Evolutionary conservation across 352 stramenopile species (phyloP).

Genomic region (Pythium rhizo-oryzae): DNA sequence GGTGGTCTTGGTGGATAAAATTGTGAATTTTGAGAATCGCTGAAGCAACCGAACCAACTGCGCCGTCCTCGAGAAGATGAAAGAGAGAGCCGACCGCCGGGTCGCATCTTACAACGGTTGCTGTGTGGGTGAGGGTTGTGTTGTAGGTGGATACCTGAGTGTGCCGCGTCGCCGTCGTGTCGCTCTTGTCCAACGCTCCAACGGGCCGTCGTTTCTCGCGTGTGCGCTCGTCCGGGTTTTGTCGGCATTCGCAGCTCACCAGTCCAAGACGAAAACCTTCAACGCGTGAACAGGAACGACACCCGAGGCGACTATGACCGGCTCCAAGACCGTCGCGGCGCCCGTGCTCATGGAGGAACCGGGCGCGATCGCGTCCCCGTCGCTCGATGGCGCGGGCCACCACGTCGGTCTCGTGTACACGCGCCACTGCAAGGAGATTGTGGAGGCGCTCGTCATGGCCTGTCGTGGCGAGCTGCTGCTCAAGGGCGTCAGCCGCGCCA

Average conservation of each 20-base stretch:
- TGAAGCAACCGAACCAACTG: not conserved
- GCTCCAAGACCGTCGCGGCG: constrained; percentile 27
- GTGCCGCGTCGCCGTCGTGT: constrained; percentile 6
- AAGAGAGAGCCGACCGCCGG: not conserved
- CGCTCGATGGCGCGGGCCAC: constrained; percentile 24
- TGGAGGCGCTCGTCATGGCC: constrained; percentile 29
- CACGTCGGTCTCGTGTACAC: constrained; percentile 29
- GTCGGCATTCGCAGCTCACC: not conserved
- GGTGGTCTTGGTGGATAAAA: not conserved
- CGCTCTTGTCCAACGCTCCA: not conserved
- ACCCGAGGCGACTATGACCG: constrained; percentile 13
- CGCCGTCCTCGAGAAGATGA: too few species aligned
- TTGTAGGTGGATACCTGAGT: not conserved
- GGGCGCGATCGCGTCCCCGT: constrained; percentile 32
- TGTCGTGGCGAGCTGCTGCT: constrained; percentile 36
- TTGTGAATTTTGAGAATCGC: constrained; percentile 14
- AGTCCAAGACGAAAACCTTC: not conserved
- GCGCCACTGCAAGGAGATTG: constrained; percentile 28
- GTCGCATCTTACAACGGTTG: not conserved
- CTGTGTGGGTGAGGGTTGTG: not conserved
- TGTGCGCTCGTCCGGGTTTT: not conserved
- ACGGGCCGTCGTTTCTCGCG: not conserved
- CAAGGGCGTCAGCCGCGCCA: constrained; percentile 27
- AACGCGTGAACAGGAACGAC: not conserved
- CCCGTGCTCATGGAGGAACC: constrained; percentile 44